Evolutionary conservation across 352 stramenopile species (phyloP).

Genomic region (Globisporangium rhizosaccharum): DNA sequence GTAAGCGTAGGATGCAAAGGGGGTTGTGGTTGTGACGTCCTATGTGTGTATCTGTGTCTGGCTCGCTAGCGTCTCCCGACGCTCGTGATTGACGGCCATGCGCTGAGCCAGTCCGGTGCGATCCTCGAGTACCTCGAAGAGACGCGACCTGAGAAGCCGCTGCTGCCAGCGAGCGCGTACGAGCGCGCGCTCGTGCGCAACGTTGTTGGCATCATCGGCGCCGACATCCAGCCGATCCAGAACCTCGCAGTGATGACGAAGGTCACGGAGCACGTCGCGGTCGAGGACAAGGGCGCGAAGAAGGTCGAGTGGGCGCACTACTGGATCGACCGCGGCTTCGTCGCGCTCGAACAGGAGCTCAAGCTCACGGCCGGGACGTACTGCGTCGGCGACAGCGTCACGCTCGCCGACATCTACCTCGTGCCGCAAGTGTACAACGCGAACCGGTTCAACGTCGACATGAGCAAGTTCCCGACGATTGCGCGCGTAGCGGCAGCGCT

Average conservation of each 20-base stretch:
- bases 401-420: conserved; percentile 88
- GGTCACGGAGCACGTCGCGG: conserved; percentile 30
- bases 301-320: conserved; percentile 55
- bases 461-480: conserved; percentile 86
- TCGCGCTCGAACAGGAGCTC: conserved; percentile 71
- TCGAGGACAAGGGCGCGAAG: conserved; percentile 41
- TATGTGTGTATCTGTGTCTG: background rate
- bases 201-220: conserved; percentile 88
- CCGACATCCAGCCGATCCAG: conserved; percentile 90
- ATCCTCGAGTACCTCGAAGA: conserved; percentile 94
- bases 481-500: conserved; percentile 64
- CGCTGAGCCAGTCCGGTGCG: conserved; percentile 79
- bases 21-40: background rate
- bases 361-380: conserved; percentile 47
- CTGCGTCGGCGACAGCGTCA: conserved; percentile 75
- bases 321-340: conserved; percentile 83
- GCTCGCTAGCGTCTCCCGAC: conserved; percentile 59
- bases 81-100: conserved; percentile 70
- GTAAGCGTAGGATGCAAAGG: too few relatives aligned
- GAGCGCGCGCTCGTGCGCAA: conserved; percentile 76
- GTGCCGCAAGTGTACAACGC: conserved; percentile 93
- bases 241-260: conserved; percentile 77
- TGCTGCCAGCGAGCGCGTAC: conserved; percentile 73
- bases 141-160: conserved; percentile 50
- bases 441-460: conserved; percentile 83